Evolutionary conservation across 2,329 filamentous ascomycete genomes (phyloP), one percentile per base, ranked within the genome.

Genomic region (Nothopassalora personata): DNA sequence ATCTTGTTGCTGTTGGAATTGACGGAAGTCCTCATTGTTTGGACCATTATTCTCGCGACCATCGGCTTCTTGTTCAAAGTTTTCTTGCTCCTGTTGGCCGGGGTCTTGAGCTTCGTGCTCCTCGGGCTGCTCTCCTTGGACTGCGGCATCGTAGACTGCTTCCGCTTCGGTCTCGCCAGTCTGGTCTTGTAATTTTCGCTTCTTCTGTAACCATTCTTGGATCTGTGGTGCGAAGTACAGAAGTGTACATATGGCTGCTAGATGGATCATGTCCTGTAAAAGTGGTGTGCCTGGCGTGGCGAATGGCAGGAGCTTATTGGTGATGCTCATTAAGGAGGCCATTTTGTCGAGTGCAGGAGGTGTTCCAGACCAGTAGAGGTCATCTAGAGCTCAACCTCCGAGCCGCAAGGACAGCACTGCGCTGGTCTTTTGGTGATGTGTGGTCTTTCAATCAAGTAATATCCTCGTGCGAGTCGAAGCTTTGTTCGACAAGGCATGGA

Each of bases 221-320:
- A 80, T 74, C 61, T 76, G 74, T 18, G 79, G 79, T 0, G 75
- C 78, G 61, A 71, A 79, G 67, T 80, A 81, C 15, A 81, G 70
- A 3, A 77, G 70, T 27, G 71, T 70, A 62, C 76, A 77, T 3
- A 81, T 71, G 3, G 74, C 68, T 23, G 69, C 70, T 3, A 79
- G 75, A 65, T 80, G 78, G 0, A 79, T 60, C 10, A 80, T 67
- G 59, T 81, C 79, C 66, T 80, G 78, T 0, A 73, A 36, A 5
- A 81, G 64, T 5, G 79, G 79, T 30, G 77, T 80, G 4, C 73
- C 72, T 1, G 75, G 74, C 18, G 75, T 75, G 43, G 79, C 78
- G 66, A 81, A 81, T 0, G 79, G 79, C 3, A 81, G 68, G 11
- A 80, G 71, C 59, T 70, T 65, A 62, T 80, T 80, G 18, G 80